Evolutionary conservation across 2,329 filamentous ascomycete species (phyloP).

Genomic region (Calonectria pauciramosa): DNA sequence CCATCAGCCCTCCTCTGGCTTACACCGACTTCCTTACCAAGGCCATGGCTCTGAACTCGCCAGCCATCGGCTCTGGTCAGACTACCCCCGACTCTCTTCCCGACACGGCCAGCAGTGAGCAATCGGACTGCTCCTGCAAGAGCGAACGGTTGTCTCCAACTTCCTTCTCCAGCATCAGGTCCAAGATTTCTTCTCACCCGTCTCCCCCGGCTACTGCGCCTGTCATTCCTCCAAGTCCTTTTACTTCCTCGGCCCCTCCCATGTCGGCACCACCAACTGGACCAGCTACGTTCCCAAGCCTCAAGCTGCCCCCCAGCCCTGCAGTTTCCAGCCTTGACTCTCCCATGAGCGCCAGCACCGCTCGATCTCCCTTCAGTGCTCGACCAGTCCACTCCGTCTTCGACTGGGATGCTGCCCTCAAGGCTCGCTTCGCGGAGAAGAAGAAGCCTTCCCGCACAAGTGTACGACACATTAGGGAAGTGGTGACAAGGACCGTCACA

Average conservation of each 20-base stretch:
- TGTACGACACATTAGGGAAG: conserved; percentile 83
- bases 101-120: conserved; percentile 69
- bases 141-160: conserved; percentile 65
- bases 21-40: conserved; percentile 92
- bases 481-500: conserved; percentile 94
- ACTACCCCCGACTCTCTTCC: conserved; percentile 64
- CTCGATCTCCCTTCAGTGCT: conserved; percentile 82
- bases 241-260: conserved; percentile 63
- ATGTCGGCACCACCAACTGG: conserved; percentile 73
- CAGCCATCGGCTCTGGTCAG: conserved; percentile 68
- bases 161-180: conserved; percentile 55
- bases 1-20: conserved; percentile 89
- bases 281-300: conserved; percentile 72
- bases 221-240: conserved; percentile 62
- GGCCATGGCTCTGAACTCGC: conserved; percentile 81
- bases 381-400: conserved; percentile 77
- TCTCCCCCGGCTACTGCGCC: conserved; percentile 54
- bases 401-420: conserved; percentile 82
- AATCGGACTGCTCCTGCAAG: conserved; percentile 70
- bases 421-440: conserved; percentile 74
- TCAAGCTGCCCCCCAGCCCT: conserved; percentile 85
- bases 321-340: conserved; percentile 77
- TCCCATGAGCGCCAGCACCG: conserved; percentile 72
- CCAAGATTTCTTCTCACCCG: conserved; percentile 44
- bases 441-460: conserved; percentile 71